Conservation (phyloP, 2,329 filamentous ascomycete species). For the Onygenales sp. region DNA sequence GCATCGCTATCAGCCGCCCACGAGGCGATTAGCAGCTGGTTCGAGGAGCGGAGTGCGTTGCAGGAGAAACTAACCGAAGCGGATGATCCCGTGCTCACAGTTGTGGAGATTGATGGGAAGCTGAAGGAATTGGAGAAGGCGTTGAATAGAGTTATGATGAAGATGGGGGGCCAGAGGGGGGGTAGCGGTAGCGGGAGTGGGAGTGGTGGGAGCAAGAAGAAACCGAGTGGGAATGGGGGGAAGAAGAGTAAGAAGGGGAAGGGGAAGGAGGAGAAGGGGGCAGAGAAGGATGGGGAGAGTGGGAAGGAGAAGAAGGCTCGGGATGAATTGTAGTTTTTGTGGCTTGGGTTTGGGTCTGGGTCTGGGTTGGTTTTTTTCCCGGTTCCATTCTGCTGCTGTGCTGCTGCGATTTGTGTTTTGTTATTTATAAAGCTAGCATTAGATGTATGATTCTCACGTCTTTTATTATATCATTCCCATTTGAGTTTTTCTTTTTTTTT, state of each 20-base stretch:
- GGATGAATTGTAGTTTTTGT: conserved; percentile 10
- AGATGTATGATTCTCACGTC: too few species aligned
- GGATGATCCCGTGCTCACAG: conserved; percentile 65
- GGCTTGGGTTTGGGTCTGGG: neutral
- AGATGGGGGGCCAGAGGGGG: conserved; percentile 38
- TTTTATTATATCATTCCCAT: too few species aligned
- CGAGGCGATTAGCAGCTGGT: conserved; percentile 59
- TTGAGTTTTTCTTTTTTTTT: too few species aligned
- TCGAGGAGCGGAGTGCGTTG: conserved; percentile 58
- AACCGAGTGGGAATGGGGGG: conserved; percentile 16
- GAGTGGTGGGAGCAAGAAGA: conserved; percentile 14
- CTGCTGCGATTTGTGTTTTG: too few species aligned
- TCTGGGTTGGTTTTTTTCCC: neutral
- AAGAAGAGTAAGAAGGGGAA: conserved; percentile 20
- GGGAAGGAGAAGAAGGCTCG: conserved; percentile 5
- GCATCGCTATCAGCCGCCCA: conserved; percentile 53
- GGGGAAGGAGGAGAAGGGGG: conserved; percentile 20
- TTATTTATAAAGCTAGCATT: too few species aligned
- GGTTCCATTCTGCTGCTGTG: too few species aligned
- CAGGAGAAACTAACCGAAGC: conserved; percentile 62
- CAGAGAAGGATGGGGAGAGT: conserved; percentile 14
- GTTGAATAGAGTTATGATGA: conserved; percentile 62
- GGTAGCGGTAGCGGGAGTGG: conserved; percentile 14
- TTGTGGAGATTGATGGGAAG: conserved; percentile 62
- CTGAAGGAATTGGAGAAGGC: conserved; percentile 61